These are phyloP conservation scores for Przewalskia tangutica DNA, from an alignment of 257 asterid genomes.

Conservation along the genomic window DNA sequence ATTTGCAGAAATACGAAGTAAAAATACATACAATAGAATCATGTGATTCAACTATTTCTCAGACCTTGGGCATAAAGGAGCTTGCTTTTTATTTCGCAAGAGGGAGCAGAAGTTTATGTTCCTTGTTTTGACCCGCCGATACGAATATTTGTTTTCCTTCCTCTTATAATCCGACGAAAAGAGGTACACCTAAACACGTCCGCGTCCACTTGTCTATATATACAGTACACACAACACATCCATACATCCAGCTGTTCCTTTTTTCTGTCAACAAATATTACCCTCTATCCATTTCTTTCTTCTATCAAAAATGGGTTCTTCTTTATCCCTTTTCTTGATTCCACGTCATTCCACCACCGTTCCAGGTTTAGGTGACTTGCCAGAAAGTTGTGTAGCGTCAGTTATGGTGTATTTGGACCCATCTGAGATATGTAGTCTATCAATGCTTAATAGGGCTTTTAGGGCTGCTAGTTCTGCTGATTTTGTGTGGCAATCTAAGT, in stretches of 20 bases:
- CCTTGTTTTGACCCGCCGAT: not conserved
- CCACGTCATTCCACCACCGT: not conserved
- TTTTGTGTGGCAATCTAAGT: constrained; percentile 76
- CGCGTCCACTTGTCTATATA: not conserved
- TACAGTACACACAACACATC: not conserved
- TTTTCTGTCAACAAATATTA: not conserved
- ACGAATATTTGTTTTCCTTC: not conserved
- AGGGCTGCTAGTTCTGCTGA: constrained; percentile 73
- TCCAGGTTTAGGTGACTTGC: constrained; percentile 54
- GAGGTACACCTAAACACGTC: not conserved
- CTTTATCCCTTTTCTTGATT: constrained; percentile 23
- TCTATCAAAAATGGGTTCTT: constrained; percentile 37
- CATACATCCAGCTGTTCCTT: not conserved
- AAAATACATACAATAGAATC: too few relatives aligned
- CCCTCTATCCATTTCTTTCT: not conserved
- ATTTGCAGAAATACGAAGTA: too few relatives aligned
- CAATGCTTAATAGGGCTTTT: constrained; percentile 59
- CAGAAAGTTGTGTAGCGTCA: constrained; percentile 75
- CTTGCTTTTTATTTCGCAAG: too few relatives aligned
- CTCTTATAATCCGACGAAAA: not conserved
- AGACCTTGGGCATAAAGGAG: too few relatives aligned
- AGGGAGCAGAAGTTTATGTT: not conserved
- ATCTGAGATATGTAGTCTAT: constrained; percentile 65
- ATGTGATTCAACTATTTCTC: too few relatives aligned
- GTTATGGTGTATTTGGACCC: constrained; percentile 63